Evolutionary conservation across 805 yeast genomes (phyloP).

Genomic region (Dipodascus geniculatus): DNA sequence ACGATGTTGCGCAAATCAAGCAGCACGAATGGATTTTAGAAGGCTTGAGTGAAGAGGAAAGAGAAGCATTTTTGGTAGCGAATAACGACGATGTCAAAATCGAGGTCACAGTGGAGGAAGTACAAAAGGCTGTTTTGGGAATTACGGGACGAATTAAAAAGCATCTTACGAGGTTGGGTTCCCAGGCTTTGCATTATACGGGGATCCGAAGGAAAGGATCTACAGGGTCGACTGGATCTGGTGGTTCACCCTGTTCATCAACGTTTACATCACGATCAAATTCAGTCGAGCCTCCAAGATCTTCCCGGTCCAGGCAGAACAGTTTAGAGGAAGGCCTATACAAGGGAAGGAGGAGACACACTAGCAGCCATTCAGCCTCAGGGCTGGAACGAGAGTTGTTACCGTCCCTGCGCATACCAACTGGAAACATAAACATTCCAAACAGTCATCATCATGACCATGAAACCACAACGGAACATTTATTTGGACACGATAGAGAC

Average conservation of each 20-base stretch:
- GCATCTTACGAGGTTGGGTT: conserved; percentile 28
- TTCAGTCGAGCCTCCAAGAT: background rate
- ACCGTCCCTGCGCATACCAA: background rate
- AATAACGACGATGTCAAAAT: conserved; percentile 29
- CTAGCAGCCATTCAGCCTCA: background rate
- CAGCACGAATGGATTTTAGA: conserved; percentile 51
- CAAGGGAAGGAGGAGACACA: background rate
- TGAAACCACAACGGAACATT: background rate
- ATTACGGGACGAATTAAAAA: conserved; percentile 49
- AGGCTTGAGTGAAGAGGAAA: conserved; percentile 24
- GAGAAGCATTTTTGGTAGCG: conserved; percentile 19
- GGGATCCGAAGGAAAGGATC: conserved; percentile 7
- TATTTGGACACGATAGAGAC: background rate
- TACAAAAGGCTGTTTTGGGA: conserved; percentile 68
- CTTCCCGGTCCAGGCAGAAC: background rate
- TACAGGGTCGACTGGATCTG: background rate
- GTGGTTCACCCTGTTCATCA: background rate
- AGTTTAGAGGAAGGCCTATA: background rate
- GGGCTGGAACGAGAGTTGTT: background rate
- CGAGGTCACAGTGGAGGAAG: conserved; percentile 49
- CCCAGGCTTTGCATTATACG: conserved; percentile 10
- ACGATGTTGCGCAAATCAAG: conserved; percentile 64
- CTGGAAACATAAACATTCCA: background rate
- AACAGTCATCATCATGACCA: background rate
- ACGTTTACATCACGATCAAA: background rate